These are phyloP conservation scores for Xylariaceae sp. DNA, from an alignment of 2,329 filamentous ascomycete species.

Conservation along the genomic window DNA sequence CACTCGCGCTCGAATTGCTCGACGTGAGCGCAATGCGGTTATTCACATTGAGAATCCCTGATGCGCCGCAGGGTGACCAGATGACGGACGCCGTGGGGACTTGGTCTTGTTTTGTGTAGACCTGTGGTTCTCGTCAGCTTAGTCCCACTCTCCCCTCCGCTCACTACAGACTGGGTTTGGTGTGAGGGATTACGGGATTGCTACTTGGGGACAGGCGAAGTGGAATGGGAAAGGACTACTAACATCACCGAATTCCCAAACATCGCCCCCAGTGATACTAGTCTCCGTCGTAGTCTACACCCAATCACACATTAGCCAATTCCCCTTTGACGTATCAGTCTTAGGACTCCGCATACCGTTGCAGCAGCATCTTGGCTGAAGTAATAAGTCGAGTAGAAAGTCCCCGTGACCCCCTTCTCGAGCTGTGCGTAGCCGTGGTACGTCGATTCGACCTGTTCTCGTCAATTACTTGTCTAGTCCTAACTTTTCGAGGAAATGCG, in stretches of 20 bases:
- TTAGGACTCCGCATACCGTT: constrained; percentile 28
- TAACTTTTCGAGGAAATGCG: neutral
- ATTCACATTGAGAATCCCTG: constrained; percentile 47
- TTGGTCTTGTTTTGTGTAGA: constrained; percentile 46
- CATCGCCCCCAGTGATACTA: constrained; percentile 40
- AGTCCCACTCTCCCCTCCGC: too few relatives aligned
- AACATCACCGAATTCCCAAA: constrained; percentile 37
- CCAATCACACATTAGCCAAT: constrained; percentile 2
- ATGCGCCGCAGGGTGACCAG: constrained; percentile 45
- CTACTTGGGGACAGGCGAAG: too few relatives aligned
- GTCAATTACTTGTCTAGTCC: neutral
- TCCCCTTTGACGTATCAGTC: neutral
- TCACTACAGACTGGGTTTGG: too few relatives aligned
- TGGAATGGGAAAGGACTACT: neutral
- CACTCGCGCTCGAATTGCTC: constrained; percentile 35
- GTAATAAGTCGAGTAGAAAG: constrained; percentile 47
- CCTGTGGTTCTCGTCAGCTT: constrained; percentile 27
- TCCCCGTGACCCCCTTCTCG: constrained; percentile 43
- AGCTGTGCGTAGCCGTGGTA: constrained; percentile 49
- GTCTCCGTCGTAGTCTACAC: constrained; percentile 41
- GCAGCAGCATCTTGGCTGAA: constrained; percentile 45
- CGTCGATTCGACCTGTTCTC: constrained; percentile 39
- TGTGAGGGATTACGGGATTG: too few relatives aligned
- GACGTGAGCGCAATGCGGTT: constrained; percentile 43
- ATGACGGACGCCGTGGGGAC: constrained; percentile 44